Base-by-base conservation (phyloP, 768 basidiomycete species). In the Mycena chlorophos region DNA sequence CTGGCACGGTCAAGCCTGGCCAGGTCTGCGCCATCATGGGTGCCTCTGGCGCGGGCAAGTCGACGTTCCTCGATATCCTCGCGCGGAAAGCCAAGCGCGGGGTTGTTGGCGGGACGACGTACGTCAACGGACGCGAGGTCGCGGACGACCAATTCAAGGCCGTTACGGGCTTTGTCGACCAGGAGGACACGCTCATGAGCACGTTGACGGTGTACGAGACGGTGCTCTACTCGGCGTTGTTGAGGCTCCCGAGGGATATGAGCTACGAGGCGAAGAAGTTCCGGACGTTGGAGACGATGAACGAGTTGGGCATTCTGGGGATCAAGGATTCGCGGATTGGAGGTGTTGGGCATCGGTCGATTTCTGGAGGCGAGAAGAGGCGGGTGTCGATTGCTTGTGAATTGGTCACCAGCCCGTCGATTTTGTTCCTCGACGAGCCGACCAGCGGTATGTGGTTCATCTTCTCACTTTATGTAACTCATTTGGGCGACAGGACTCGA, bases 191-290 rank as follows among this genome's bases (percentile, higher is more conserved):
- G 10, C 73, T 99, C 60, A 96, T 99, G 90, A 84, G 88, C 66
- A 98, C 96, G 6, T 75, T 98, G 72, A 99, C 96, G 3, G 97
- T 98, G 20, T 98, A 98, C 70, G 97, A 99, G 78, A 98, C 95
- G 0, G 88, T 99, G 17, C 70, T 98, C 51, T 97, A 97, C 67
- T 94, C 91, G 49, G 97, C 97, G 13, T 68, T 98, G 45, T 70
- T 99, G 65, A 74, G 97, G 61, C 70, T 99, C 25, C 97, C 97
- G 14, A 75, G 94, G 63, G 94, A 97, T 62, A 98, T 98, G 96
- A 91, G 91, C 58, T 77, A 87, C 49, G 89, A 88, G 71, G 94
- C 94, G n/a, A 98, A 99, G 81, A 88, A 90, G 71, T 92, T 87
- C 63, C 78, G 96, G 70, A 96, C 93, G 10, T 70, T 97, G 66